phyloP scores from a whole-genome alignment of 371 early-diverging fungal species.

The Apophysomyces sp. region DNA sequence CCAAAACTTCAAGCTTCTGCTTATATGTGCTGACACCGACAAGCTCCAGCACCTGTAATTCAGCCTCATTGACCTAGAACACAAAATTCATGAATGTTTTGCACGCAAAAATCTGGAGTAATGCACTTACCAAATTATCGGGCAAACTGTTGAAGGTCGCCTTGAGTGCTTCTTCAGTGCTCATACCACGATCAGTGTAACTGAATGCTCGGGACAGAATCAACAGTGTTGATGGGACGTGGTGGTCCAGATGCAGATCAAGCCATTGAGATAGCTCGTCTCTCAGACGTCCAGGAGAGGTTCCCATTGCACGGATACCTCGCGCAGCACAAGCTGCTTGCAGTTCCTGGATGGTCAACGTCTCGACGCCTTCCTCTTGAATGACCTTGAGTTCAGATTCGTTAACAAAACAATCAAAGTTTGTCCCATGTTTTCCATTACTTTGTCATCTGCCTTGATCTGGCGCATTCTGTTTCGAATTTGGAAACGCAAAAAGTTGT shows the following conservation, averaged over 20 bases:
- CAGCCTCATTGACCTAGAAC: constrained; percentile 72
- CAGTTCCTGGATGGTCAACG: constrained; percentile 81
- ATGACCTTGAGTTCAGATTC: constrained; percentile 55
- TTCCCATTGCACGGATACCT: constrained; percentile 87
- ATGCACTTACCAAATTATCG: constrained; percentile 74
- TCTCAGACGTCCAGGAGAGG: constrained; percentile 84
- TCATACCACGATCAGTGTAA: constrained; percentile 68
- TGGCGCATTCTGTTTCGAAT: constrained; percentile 84
- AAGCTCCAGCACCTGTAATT: constrained; percentile 84
- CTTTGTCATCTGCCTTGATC: constrained; percentile 87
- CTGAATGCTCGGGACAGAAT: constrained; percentile 91
- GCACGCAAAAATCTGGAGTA: background rate
- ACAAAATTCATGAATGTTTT: background rate
- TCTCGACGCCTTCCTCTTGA: constrained; percentile 85
- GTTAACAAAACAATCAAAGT: background rate
- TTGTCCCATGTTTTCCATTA: constrained; percentile 11
- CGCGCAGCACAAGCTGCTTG: constrained; percentile 88
- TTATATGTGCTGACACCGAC: constrained; percentile 89
- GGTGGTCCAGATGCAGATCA: constrained; percentile 87
- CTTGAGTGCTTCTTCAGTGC: constrained; percentile 83
- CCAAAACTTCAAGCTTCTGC: constrained; percentile 90
- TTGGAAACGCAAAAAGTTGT: constrained; percentile 89
- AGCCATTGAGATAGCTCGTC: constrained; percentile 92
- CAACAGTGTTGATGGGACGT: constrained; percentile 91
- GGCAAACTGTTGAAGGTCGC: constrained; percentile 94